These are phyloP conservation scores for Annona cherimola DNA, from an alignment of 164 flowering plant genomes.

Conservation along the genomic window DNA sequence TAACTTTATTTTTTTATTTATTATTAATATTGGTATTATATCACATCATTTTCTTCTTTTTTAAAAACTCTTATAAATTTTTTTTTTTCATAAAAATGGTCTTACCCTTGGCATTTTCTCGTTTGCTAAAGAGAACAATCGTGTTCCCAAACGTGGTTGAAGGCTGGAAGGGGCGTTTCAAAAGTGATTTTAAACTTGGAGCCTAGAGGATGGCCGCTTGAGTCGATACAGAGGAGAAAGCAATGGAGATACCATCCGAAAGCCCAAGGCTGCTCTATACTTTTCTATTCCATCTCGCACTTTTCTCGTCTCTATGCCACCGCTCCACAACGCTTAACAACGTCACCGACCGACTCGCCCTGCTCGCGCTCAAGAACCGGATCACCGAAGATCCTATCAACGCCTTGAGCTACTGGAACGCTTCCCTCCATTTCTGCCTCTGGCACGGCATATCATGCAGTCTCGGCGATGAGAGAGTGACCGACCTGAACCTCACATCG, in stretches of 20 bases:
- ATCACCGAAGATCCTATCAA: slow-evolving; percentile 13
- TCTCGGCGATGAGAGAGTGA: slow-evolving; percentile 14
- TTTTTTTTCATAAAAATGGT: too few relatives aligned
- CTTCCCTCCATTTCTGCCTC: slow-evolving; percentile 11
- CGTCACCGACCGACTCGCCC: slow-evolving; percentile 11
- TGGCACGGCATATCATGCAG: slow-evolving; percentile 22
- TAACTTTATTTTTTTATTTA: too few relatives aligned
- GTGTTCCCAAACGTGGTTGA: too few relatives aligned
- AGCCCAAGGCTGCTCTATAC: not conserved
- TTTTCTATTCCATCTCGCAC: not conserved
- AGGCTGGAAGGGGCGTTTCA: too few relatives aligned
- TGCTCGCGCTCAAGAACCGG: slow-evolving; percentile 9
- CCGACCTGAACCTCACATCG: slow-evolving; percentile 20
- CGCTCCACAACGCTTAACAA: not conserved
- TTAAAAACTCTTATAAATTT: too few relatives aligned
- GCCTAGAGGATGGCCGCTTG: too few relatives aligned
- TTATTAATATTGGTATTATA: too few relatives aligned
- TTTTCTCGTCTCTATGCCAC: not conserved
- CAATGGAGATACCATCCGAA: not conserved
- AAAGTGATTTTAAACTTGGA: too few relatives aligned
- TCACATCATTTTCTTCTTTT: too few relatives aligned
- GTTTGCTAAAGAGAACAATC: too few relatives aligned
- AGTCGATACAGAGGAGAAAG: too few relatives aligned
- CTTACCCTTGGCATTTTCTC: too few relatives aligned
- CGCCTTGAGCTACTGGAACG: slow-evolving; percentile 14